These are phyloP conservation scores for Boletus rex-veris DNA, from an alignment of 768 basidiomycete genomes.

Conservation along the genomic window DNA sequence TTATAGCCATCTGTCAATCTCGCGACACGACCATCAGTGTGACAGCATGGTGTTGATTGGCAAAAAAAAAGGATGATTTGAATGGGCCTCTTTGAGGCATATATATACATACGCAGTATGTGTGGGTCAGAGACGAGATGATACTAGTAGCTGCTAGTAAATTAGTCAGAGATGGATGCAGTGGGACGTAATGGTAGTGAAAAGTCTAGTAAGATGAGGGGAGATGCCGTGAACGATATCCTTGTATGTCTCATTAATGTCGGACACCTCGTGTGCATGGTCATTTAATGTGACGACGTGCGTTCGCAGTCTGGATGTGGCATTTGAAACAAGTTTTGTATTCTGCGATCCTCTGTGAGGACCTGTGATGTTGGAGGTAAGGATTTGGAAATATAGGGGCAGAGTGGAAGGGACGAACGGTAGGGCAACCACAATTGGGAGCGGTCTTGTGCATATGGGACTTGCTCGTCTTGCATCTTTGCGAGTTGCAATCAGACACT, in stretches of 20 bases:
- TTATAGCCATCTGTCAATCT: slow-evolving; percentile 23
- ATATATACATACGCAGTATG: slow-evolving; percentile 12
- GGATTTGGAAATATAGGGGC: slow-evolving; percentile 10
- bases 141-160: slow-evolving; percentile 4
- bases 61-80: background rate
- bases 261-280: background rate
- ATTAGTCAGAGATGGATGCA: slow-evolving; percentile 14
- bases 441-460: slow-evolving; percentile 36
- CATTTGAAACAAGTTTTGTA: slow-evolving; percentile 36
- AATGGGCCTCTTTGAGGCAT: slow-evolving; percentile 2
- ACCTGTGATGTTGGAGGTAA: slow-evolving; percentile 19
- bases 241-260: background rate
- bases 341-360: slow-evolving; percentile 34
- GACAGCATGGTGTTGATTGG: background rate
- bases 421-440: slow-evolving; percentile 30
- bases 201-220: slow-evolving; percentile 12
- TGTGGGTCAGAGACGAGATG: slow-evolving; percentile 8
- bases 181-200: slow-evolving; percentile 4
- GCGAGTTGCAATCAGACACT: slow-evolving; percentile 30
- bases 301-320: slow-evolving; percentile 32
- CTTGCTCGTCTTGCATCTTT: slow-evolving; percentile 33
- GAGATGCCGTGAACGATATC: background rate
- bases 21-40: slow-evolving; percentile 19
- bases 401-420: slow-evolving; percentile 16
- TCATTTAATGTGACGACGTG: slow-evolving; percentile 11